A percentile compares a stretch with the other conserved stretches of the same genome.
These are phyloP conservation scores for Pseudopithomyces maydicus DNA, from an alignment of 2,329 filamentous ascomycete species.

Conservation along the genomic window DNA sequence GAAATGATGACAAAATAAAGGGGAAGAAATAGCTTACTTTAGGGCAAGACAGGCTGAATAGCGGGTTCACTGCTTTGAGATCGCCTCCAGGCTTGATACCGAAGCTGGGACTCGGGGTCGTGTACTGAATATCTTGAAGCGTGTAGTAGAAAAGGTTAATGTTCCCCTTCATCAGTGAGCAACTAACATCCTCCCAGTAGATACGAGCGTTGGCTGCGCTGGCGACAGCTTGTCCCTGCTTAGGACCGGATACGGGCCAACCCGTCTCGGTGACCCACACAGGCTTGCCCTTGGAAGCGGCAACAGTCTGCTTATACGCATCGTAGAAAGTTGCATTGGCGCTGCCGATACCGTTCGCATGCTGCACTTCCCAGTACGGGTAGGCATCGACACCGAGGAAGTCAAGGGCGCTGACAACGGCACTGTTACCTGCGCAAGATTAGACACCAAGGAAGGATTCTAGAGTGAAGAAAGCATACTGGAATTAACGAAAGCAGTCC, in stretches of 20 bases:
- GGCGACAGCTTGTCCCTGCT: slow-evolving; percentile 65
- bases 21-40: slow-evolving; percentile 34
- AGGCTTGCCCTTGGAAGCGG: slow-evolving; percentile 67
- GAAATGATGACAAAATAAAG: slow-evolving; percentile 18
- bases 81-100: slow-evolving; percentile 64
- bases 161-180: slow-evolving; percentile 64
- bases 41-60: slow-evolving; percentile 45
- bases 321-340: slow-evolving; percentile 71
- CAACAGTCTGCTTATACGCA: slow-evolving; percentile 65
- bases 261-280: slow-evolving; percentile 91
- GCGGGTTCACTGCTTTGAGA: slow-evolving; percentile 31
- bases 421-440: slow-evolving; percentile 57
- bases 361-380: slow-evolving; percentile 77
- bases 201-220: slow-evolving; percentile 70
- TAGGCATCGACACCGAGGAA: slow-evolving; percentile 86
- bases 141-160: slow-evolving; percentile 73
- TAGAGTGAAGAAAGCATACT: slow-evolving; percentile 40
- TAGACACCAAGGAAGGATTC: background rate
- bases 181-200: slow-evolving; percentile 83
- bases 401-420: slow-evolving; percentile 72
- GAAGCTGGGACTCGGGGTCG: slow-evolving; percentile 70
- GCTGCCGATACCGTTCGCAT: slow-evolving; percentile 60
- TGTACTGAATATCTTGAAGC: slow-evolving; percentile 67
- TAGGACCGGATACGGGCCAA: slow-evolving; percentile 76
- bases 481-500: slow-evolving; percentile 71